Conservation (phyloP, 306 rosid genomes). For the Calophaca sinica region DNA sequence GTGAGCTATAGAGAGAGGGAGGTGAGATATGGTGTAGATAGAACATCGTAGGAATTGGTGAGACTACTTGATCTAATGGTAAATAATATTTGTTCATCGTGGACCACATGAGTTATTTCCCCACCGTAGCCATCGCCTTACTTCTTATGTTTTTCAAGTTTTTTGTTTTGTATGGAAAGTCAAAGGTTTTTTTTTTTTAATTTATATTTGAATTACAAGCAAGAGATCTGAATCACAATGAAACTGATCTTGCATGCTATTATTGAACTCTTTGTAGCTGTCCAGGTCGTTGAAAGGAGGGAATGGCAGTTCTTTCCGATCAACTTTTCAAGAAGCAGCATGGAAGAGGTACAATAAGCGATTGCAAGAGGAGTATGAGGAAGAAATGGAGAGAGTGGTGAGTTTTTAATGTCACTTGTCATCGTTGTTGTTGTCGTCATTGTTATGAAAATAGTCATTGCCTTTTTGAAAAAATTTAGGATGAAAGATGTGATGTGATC, state of each 20-base stretch:
- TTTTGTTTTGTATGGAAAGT: slow-evolving; percentile 2
- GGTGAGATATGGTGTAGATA: too few species aligned
- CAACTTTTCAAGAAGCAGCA: slow-evolving; percentile 86
- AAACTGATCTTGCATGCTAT: slow-evolving; percentile 52
- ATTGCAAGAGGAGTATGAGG: slow-evolving; percentile 84
- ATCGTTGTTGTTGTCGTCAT: neutral
- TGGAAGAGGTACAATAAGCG: slow-evolving; percentile 85
- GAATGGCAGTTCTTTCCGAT: slow-evolving; percentile 62
- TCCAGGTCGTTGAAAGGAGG: slow-evolving; percentile 69
- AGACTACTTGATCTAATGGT: too few species aligned
- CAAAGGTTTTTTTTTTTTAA: neutral
- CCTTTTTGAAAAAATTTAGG: neutral
- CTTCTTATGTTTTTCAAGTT: neutral
- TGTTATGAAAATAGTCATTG: neutral
- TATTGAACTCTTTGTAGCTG: slow-evolving; percentile 62
- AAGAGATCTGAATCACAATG: neutral
- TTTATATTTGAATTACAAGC: neutral
- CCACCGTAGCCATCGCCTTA: too few species aligned
- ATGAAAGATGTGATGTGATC: slow-evolving; percentile 24
- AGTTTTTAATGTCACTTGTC: slow-evolving; percentile 38
- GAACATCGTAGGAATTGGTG: too few species aligned
- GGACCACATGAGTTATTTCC: too few species aligned
- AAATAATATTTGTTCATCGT: too few species aligned
- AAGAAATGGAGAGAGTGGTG: slow-evolving; percentile 96
- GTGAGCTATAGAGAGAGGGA: too few species aligned